Evolutionary conservation across 805 yeast species (phyloP), one percentile per base, ranked within the genome.

Genomic region (Metschnikowia henanensis): DNA sequence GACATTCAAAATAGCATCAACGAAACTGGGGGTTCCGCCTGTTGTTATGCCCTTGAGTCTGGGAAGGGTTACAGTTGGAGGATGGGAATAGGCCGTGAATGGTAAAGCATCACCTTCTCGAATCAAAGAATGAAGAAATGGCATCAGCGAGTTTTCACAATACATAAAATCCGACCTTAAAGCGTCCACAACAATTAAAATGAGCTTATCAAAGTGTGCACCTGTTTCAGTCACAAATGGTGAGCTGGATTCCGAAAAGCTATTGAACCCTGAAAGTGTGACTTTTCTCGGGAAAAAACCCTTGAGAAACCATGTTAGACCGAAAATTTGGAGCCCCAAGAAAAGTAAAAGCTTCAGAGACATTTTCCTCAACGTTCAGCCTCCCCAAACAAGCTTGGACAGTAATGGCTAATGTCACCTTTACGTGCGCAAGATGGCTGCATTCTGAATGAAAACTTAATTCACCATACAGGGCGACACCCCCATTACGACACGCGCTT

Each of bases 51-150:
- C 97, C 64, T 94, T 94, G 39, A 94, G 70, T 46, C 99, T 76
- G 0, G 99, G 99, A 30, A 94, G 69, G 0, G 99, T 94, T 8
- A 94, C 99, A 0, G 99, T 94, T 3, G 99, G 99, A 1, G 99
- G 98, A 51, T 87, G 86, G 1, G 97, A 84, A 60, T 74, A 87
- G 0, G 96, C 96, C 0, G 99, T 94, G 62, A 81, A 91, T 0
- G 97, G 97, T 38, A 91, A 57, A 0, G 94, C 98, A 28, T 73
- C 55, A 9, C 95, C 95, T 0, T 71, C 52, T 40, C 77, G 74
- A 7, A 92, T 67, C 45, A 91, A 64, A 2, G 64, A 50, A 51
- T 92, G 98, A 0, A 86, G 76, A 56, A 77, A 80, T 0, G 57
- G 32, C 86, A 94, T 87, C 7, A 77, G 58, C 0, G 97, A 88